A percentile compares a stretch with the other conserved stretches of the same genome.
These are phyloP conservation scores for Toxoplasma gondii DNA, from an alignment of 169 alveolate species.

Conservation along the genomic window DNA sequence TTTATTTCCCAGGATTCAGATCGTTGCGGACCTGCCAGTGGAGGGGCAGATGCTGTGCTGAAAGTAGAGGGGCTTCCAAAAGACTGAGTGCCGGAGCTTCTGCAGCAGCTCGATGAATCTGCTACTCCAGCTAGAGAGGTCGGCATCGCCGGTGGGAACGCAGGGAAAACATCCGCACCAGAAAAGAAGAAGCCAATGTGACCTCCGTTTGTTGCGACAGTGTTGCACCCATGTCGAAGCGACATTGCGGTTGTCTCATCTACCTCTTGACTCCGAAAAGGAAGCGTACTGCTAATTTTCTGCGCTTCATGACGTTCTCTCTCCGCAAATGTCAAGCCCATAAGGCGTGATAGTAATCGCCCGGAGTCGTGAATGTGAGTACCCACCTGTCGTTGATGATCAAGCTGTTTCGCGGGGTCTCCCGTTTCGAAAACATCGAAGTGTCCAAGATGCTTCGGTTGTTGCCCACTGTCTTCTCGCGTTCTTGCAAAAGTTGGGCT, in stretches of 20 bases:
- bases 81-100: not conserved
- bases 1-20: not conserved
- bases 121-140: not conserved
- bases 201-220: not conserved
- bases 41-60: not conserved
- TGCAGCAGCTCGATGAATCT: not conserved
- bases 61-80: not conserved
- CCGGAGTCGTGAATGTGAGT: not conserved
- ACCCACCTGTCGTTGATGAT: not conserved
- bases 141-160: not conserved
- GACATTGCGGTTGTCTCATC: not conserved
- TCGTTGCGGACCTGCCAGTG: not conserved
- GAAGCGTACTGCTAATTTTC: not conserved
- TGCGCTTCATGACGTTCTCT: too few species aligned
- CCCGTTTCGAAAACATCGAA: not conserved
- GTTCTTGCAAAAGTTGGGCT: too few species aligned
- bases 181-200: not conserved
- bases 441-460: too few species aligned
- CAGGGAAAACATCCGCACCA: not conserved
- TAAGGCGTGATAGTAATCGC: not conserved
- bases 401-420: not conserved
- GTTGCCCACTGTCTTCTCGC: too few species aligned
- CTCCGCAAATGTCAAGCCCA: not conserved
- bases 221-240: not conserved
- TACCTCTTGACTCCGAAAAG: not conserved